Percentiles rank a stretch among this genome's conserved stretches.
Evolutionary conservation across 2,329 filamentous ascomycete genomes (phyloP).

Genomic region (Curvularia spicifera): DNA sequence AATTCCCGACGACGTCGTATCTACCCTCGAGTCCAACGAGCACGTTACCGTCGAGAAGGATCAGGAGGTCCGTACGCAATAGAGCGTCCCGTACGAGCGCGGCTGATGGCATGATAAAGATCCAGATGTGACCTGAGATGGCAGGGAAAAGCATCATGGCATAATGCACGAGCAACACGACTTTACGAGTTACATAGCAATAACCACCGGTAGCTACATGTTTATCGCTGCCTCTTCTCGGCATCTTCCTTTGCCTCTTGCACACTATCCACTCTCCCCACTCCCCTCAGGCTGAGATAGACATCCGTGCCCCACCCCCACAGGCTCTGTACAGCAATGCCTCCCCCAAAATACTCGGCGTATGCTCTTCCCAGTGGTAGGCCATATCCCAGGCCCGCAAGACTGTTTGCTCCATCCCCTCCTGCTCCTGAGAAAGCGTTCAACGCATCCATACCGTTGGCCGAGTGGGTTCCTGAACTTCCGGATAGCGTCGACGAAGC

Average conservation of each 20-base stretch:
- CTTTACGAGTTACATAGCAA: slow-evolving; percentile 13
- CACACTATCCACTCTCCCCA: slow-evolving; percentile 55
- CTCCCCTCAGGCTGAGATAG: slow-evolving; percentile 67
- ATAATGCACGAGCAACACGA: slow-evolving; percentile 7
- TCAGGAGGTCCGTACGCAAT: slow-evolving; percentile 73
- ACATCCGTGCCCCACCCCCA: slow-evolving; percentile 88
- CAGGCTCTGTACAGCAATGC: slow-evolving; percentile 91
- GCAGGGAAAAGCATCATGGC: background rate
- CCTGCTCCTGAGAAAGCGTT: slow-evolving; percentile 76
- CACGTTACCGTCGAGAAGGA: slow-evolving; percentile 83
- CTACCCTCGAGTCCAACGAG: slow-evolving; percentile 70
- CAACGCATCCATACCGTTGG: slow-evolving; percentile 66
- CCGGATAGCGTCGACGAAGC: slow-evolving; percentile 55
- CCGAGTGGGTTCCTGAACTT: slow-evolving; percentile 30
- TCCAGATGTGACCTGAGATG: slow-evolving; percentile 8
- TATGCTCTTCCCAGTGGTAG: slow-evolving; percentile 90
- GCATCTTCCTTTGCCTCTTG: slow-evolving; percentile 8
- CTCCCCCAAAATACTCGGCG: slow-evolving; percentile 96
- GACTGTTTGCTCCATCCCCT: slow-evolving; percentile 74
- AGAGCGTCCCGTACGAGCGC: slow-evolving; percentile 38
- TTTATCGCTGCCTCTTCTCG: slow-evolving; percentile 9
- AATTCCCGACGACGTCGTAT: slow-evolving; percentile 71
- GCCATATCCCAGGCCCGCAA: slow-evolving; percentile 92
- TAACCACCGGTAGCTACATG: background rate
- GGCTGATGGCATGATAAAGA: slow-evolving; percentile 13